Conservation (phyloP, 2,329 filamentous ascomycete genomes). For the Gaeumannomyces tritici region DNA sequence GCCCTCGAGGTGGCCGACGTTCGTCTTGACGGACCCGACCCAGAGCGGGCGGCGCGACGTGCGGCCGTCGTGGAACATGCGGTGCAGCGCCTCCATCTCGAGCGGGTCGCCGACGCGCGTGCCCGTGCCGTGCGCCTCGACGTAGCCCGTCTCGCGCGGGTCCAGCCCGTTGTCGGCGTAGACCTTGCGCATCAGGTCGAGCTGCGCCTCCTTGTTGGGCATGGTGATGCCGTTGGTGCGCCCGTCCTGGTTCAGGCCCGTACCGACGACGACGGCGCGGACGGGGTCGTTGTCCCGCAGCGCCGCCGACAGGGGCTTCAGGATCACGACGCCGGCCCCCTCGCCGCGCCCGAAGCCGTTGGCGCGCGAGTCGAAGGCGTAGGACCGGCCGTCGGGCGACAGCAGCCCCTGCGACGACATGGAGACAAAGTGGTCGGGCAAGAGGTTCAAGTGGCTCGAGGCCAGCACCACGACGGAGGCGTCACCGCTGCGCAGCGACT, state of each 20-base stretch:
- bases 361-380: conserved; percentile 22
- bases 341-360: conserved; percentile 40
- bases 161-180: conserved; percentile 5
- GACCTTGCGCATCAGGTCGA: conserved; percentile 3
- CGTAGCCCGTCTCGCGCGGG: conserved; percentile 15
- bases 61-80: conserved; percentile 13
- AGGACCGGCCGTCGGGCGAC: conserved; percentile 8
- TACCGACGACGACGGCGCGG: conserved; percentile 6
- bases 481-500: conserved; percentile 8
- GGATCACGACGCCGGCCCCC: conserved; percentile 26
- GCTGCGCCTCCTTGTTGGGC: conserved; percentile 5
- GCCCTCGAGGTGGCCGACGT: conserved; percentile 20
- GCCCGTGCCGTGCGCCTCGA: conserved; percentile 30
- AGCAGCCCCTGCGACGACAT: conserved; percentile 11
- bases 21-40: conserved; percentile 7
- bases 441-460: conserved; percentile 6
- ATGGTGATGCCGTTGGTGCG: conserved; percentile 7
- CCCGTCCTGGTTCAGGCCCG: conserved; percentile 8
- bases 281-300: conserved; percentile 9
- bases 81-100: conserved; percentile 19
- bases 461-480: conserved; percentile 5
- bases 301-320: conserved; percentile 28
- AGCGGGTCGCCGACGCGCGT: conserved; percentile 26
- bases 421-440: conserved; percentile 9
- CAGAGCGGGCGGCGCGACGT: conserved; percentile 5